These are phyloP conservation scores for Microdochium nivale DNA, from an alignment of 2,329 filamentous ascomycete species.

Conservation along the genomic window DNA sequence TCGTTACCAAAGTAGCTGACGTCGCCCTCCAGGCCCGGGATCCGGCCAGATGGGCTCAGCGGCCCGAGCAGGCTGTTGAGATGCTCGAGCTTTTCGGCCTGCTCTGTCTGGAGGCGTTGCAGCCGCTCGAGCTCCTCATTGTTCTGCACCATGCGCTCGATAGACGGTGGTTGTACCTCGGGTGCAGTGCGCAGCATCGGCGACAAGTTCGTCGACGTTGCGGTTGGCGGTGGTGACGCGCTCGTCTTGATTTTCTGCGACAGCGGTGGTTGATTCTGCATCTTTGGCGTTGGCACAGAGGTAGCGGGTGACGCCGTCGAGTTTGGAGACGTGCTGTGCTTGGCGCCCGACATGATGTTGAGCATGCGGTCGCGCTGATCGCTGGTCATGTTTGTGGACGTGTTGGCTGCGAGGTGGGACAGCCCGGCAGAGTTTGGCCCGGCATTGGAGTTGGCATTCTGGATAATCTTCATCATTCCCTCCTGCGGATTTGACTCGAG, in stretches of 20 bases:
- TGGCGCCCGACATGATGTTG: constrained; percentile 45
- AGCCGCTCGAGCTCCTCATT: constrained; percentile 71
- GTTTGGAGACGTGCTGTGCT: constrained; percentile 10
- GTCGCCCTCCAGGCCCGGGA: constrained; percentile 56
- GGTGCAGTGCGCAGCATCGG: background rate
- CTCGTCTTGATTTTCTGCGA: constrained; percentile 8
- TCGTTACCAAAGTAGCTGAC: constrained; percentile 27
- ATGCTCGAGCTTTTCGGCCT: constrained; percentile 67
- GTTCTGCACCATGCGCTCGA: constrained; percentile 59
- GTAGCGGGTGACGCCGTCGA: constrained; percentile 10
- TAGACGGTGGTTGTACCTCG: constrained; percentile 28
- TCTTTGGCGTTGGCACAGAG: constrained; percentile 5
- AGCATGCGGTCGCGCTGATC: constrained; percentile 52
- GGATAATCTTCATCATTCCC: constrained; percentile 57
- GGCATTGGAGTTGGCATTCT: constrained; percentile 50
- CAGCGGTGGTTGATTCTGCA: constrained; percentile 7
- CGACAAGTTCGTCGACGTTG: background rate
- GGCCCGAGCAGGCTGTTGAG: constrained; percentile 69
- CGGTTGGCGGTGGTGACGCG: background rate
- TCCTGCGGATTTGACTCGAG: constrained; percentile 50
- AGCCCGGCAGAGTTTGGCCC: constrained; percentile 32
- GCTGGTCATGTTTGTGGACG: constrained; percentile 42
- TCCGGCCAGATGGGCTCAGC: constrained; percentile 68
- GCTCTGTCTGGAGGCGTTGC: constrained; percentile 69
- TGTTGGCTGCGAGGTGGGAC: constrained; percentile 47